Evolutionary conservation across 192 early-diverging fungal genomes (phyloP).

Genomic region (Pilobolus umbonatus): DNA sequence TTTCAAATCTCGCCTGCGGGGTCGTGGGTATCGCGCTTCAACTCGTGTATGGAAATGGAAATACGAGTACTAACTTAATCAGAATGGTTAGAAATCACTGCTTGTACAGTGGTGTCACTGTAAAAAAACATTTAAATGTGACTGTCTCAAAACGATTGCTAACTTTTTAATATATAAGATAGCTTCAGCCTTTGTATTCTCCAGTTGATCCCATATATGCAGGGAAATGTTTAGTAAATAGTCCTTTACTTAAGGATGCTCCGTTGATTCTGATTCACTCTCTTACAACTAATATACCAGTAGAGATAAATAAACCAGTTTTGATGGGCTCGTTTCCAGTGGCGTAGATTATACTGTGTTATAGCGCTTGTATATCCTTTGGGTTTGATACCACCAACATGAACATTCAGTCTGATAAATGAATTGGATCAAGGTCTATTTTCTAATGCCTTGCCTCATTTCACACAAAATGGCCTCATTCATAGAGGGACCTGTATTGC

Average conservation of each 20-base stretch:
- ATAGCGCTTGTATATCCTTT: constrained; percentile 85
- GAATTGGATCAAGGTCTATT: constrained; percentile 66
- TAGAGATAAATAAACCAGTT: constrained; percentile 86
- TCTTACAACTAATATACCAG: constrained; percentile 85
- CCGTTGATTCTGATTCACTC: constrained; percentile 96
- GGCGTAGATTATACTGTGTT: constrained; percentile 69
- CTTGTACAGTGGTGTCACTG: too few species aligned
- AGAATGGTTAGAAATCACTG: too few species aligned
- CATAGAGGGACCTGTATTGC: constrained; percentile 57
- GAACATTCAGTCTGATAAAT: constrained; percentile 70
- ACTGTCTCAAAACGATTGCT: too few species aligned
- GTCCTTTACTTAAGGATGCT: constrained; percentile 60
- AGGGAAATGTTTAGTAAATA: constrained; percentile 86
- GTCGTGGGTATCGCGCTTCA: too few species aligned
- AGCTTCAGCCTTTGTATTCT: constrained; percentile 43
- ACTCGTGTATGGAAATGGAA: too few species aligned
- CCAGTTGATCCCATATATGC: constrained; percentile 75
- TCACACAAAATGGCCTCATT: constrained; percentile 61
- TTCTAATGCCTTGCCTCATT: constrained; percentile 55
- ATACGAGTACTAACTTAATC: too few species aligned
- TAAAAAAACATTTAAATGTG: too few species aligned
- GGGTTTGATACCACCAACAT: constrained; percentile 82
- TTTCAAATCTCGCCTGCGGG: too few species aligned
- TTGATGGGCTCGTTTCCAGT: constrained; percentile 33
- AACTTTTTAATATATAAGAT: too few species aligned